These are phyloP conservation scores for Myriosclerotinia curreyana DNA, from an alignment of 2,329 filamentous ascomycete species.

Conservation along the genomic window DNA sequence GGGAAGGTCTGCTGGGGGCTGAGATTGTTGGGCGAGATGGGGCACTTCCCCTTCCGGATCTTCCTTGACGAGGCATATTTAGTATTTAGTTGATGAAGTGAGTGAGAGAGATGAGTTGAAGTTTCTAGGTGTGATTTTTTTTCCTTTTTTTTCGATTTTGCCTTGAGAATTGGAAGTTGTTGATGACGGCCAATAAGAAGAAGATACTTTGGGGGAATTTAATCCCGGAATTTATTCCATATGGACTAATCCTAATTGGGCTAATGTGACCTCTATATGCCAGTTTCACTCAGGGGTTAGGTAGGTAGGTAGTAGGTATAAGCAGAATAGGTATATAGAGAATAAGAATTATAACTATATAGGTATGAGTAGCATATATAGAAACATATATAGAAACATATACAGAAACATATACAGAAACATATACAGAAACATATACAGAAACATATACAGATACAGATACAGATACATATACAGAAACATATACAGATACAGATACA, in stretches of 20 bases:
- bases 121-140: background rate
- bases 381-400: too few species aligned
- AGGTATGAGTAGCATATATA: too few species aligned
- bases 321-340: too few species aligned
- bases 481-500: too few species aligned
- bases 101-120: background rate
- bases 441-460: too few species aligned
- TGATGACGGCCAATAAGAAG: background rate
- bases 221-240: background rate
- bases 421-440: too few species aligned
- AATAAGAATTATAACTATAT: too few species aligned
- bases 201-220: constrained; percentile 8
- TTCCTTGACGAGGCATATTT: constrained; percentile 76
- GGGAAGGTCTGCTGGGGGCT: constrained; percentile 44
- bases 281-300: too few species aligned
- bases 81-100: background rate
- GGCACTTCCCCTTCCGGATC: constrained; percentile 55
- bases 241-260: background rate
- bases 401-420: too few species aligned
- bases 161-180: constrained; percentile 9
- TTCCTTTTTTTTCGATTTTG: background rate
- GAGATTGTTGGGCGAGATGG: constrained; percentile 64
- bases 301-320: background rate
- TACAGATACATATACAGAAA: too few species aligned
- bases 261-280: background rate